Conservation (phyloP, 495 filamentous ascomycete genomes). For the Neurospora terricola region DNA sequence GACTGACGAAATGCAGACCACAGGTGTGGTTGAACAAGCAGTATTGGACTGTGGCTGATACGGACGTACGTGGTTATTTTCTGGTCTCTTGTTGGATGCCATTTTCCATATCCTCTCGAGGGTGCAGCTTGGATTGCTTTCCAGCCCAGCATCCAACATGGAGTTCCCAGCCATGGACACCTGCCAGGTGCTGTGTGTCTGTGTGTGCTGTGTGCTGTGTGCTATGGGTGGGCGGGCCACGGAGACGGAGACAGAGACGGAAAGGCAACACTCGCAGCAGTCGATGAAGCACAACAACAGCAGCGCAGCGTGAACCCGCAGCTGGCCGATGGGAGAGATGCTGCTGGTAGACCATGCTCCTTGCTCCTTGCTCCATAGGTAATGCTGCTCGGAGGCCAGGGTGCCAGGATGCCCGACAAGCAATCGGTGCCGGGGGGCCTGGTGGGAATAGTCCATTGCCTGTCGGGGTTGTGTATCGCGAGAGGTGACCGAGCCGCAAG, state of each 20-base stretch:
- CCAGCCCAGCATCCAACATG: not conserved
- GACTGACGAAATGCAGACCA: not conserved
- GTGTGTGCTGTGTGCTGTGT: not conserved
- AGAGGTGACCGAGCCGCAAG: not conserved
- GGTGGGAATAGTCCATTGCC: not conserved
- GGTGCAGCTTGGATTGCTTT: not conserved
- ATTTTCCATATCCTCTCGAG: slow-evolving; percentile 7
- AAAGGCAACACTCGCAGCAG: not conserved
- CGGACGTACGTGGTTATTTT: slow-evolving; percentile 19
- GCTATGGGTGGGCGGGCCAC: not conserved
- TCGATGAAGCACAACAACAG: not conserved
- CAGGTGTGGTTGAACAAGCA: slow-evolving; percentile 22
- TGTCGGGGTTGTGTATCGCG: not conserved
- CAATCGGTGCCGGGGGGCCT: not conserved
- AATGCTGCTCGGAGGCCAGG: not conserved
- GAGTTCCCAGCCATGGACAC: not conserved
- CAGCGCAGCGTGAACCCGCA: not conserved
- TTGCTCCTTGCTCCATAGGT: not conserved
- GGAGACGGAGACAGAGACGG: not conserved
- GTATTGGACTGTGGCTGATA: slow-evolving; percentile 20
- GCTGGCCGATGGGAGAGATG: not conserved
- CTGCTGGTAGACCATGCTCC: not conserved
- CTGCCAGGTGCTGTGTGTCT: not conserved
- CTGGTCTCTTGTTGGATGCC: slow-evolving; percentile 5
- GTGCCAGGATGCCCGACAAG: not conserved